A percentile compares a stretch with the other conserved stretches of the same genome.
Conservation (phyloP, 345 rosid genomes). For the Clausena lansium region DNA sequence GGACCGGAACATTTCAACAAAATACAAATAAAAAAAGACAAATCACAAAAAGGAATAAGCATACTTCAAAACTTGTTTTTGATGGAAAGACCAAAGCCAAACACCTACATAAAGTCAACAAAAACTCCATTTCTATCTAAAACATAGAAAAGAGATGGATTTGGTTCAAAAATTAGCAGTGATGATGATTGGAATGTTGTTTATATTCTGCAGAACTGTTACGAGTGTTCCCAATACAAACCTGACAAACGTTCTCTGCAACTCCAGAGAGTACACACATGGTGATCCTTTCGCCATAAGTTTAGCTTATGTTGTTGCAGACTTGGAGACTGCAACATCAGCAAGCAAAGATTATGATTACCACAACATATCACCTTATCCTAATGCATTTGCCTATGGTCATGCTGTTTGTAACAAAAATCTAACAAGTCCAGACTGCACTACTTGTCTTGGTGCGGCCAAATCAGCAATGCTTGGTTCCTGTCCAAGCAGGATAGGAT, state of each 20-base stretch:
- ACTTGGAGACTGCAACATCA: constrained; percentile 31
- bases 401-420: constrained; percentile 48
- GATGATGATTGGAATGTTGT: constrained; percentile 1
- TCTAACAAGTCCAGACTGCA: constrained; percentile 40
- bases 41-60: neutral
- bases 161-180: constrained; percentile 19
- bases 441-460: constrained; percentile 43
- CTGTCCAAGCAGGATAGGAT: constrained; percentile 45
- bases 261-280: constrained; percentile 28
- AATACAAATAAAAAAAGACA: constrained; percentile 11
- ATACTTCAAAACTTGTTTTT: neutral
- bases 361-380: constrained; percentile 57
- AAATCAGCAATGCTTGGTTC: constrained; percentile 29
- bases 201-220: neutral
- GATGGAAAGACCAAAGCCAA: constrained; percentile 24
- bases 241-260: constrained; percentile 40
- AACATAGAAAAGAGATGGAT: constrained; percentile 20
- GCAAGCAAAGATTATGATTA: constrained; percentile 29
- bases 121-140: neutral
- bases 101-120: constrained; percentile 5
- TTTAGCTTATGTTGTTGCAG: constrained; percentile 34
- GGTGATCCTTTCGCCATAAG: constrained; percentile 48
- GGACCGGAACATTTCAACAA: neutral
- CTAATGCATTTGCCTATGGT: constrained; percentile 58
- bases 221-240: constrained; percentile 37